Base-by-base conservation (phyloP, 306 rosid genomes). In the Glycyrrhiza uralensis region DNA sequence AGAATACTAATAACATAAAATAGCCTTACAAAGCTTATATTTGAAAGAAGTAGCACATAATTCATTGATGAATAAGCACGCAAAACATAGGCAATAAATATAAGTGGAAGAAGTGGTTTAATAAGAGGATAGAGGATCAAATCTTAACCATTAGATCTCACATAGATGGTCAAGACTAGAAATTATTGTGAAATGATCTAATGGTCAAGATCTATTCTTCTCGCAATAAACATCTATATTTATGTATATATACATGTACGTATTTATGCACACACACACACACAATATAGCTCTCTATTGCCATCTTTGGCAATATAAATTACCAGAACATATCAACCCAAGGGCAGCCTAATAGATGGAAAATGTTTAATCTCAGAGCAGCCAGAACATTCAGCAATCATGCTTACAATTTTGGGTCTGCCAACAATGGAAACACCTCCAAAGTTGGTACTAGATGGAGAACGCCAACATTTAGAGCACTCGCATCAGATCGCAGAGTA, bases 401-500 rank as follows among this genome's bases (percentile, higher is more conserved):
- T 9, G 49, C 96, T 66, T 88, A 95, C 99, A 28, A 79, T 89
- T 91, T 95, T 39, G 90, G 86, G 82, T 89, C 96, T 13, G 84
- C 86, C 83, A 95, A 82, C 69, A 89, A 75, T 17, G 99, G 99
- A 78, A 95, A 95, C 86, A 95, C 99, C 67, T 95, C 99, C 85
- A 95, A 69, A 19, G 93, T 87, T 4, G 99, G 99, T 22, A 89
- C 97, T 3, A 95, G 84, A 81, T 95, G 96, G 55, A 95, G 97
- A 65, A 95, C 99, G 29, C 99, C 99, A 19, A 95, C 86, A 81
- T 88, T 95, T 60, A 95, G 76, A 81, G 97, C 96, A 76, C 99
- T 95, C 52, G 99, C 97, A 85, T 95, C 99, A 74, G 96, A 83
- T 17, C 99, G 91, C 57, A 95, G 87, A 50, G 88, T 75, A 47